Percentiles rank a stretch among this genome's conserved stretches.
These are phyloP conservation scores for Nepenthes alata DNA, from an alignment of 179 eudicot species.

Conservation along the genomic window DNA sequence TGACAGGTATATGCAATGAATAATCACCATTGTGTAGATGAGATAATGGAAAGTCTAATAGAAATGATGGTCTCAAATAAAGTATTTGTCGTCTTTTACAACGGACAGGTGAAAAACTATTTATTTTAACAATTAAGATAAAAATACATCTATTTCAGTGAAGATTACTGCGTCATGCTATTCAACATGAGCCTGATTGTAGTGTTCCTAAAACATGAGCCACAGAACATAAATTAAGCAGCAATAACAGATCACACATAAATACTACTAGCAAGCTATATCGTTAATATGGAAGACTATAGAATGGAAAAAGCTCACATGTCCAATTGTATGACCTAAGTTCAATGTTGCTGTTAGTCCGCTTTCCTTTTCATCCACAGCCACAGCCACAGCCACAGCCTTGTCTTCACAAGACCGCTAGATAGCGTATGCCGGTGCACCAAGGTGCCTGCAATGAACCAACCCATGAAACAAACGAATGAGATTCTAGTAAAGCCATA, in stretches of 20 bases:
- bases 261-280: no score
- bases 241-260: no score
- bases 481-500: no score
- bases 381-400: slow-evolving; percentile 90
- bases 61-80: no score
- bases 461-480: neutral
- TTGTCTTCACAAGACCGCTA: slow-evolving; percentile 97
- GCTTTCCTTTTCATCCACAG: slow-evolving; percentile 91
- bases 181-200: neutral
- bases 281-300: no score
- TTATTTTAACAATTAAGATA: no score
- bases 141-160: no score
- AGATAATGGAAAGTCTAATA: no score
- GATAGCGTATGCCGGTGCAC: slow-evolving; percentile 80
- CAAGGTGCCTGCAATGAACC: slow-evolving; percentile 58
- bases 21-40: no score
- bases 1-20: no score
- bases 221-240: neutral
- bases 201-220: neutral
- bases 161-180: neutral
- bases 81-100: no score
- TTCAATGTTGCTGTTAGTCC: slow-evolving; percentile 88
- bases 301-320: slow-evolving; percentile 38
- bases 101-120: no score
- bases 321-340: slow-evolving; percentile 98